Base-by-base conservation (phyloP, 345 rosid genomes). In the Populus davidiana region DNA sequence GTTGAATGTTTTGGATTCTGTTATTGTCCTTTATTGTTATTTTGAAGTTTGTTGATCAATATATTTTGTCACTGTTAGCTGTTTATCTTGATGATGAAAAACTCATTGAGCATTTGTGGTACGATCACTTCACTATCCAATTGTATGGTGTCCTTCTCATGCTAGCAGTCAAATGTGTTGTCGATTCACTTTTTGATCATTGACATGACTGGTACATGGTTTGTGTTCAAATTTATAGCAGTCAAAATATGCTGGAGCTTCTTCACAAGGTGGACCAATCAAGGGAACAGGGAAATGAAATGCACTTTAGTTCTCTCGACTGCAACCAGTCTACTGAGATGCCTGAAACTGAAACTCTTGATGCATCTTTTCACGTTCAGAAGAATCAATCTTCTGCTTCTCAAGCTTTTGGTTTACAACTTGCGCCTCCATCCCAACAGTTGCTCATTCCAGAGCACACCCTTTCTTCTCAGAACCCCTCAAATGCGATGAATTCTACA, bases 211-310 rank as follows among this genome's bases (percentile, higher is more conserved):
- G 10, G 33, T 38, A 13, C 5, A 21, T 20, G 18, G 69, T 67
- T 11, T 75, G 7, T 64, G 47, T 75, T 54, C 18, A 11, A 54
- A 72, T 39, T 13, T 18, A 47, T 67, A 80, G 85, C 90, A 93
- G 97, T 85, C 91, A 91, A 83, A 89, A 93, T 76, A 91, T 95
- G 96, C 90, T 93, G 78, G 96, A 95, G 85, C 98, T 93, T 81
- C 91, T 93, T 82, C 90, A 90, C 81, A 95, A 95, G 90, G 92
- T 93, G 81, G 92, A 93, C 82, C 91, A 88, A 59, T 80, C 92
- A 43, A 79, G 80, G 78, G 92, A 90, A 61, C 82, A 63, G 75
- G 85, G 84, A 66, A 77, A 82, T 75, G 86, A 85, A 75, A 71
- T 84, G 64, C 86, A 82, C 69, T 72, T 86, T 67, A 83, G 87